Percentiles rank a stretch among this genome's conserved stretches.
phyloP scores from a whole-genome alignment of 805 yeast species.

The Jamesozyma piceae region DNA sequence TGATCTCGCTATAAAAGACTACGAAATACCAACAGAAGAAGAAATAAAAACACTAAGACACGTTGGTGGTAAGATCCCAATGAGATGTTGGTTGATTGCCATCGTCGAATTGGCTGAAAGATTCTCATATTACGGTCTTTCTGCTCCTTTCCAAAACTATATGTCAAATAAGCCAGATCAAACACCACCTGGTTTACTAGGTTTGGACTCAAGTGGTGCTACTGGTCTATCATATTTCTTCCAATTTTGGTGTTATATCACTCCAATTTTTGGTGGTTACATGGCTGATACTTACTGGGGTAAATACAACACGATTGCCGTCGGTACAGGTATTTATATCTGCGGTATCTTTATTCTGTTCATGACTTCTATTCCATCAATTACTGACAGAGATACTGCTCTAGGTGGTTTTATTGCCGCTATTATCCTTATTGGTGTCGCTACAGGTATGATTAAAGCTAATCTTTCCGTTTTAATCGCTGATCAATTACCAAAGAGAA shows the following conservation, averaged over 20 bases:
- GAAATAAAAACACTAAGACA: conserved; percentile 24
- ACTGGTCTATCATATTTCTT: conserved; percentile 65
- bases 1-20: conserved; percentile 79
- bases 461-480: conserved; percentile 64
- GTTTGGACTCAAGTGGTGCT: conserved; percentile 52
- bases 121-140: conserved; percentile 69
- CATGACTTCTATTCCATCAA: conserved; percentile 56
- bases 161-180: conserved; percentile 48
- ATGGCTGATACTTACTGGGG: conserved; percentile 69
- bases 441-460: conserved; percentile 75
- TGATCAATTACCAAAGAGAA: conserved; percentile 57
- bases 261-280: conserved; percentile 71
- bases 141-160: conserved; percentile 70
- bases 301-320: conserved; percentile 57
- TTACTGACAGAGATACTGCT: conserved; percentile 43
- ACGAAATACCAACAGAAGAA: conserved; percentile 32
- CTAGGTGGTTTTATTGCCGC: conserved; percentile 48
- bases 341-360: conserved; percentile 56
- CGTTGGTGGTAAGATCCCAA: conserved; percentile 39
- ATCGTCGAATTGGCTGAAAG: conserved; percentile 74
- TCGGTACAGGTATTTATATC: conserved; percentile 50
- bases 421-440: conserved; percentile 51
- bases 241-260: conserved; percentile 75
- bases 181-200: conserved; percentile 45
- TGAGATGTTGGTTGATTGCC: conserved; percentile 43